Base-by-base conservation (phyloP, 1,139 yeast species). In the Candida dubliniensis region DNA sequence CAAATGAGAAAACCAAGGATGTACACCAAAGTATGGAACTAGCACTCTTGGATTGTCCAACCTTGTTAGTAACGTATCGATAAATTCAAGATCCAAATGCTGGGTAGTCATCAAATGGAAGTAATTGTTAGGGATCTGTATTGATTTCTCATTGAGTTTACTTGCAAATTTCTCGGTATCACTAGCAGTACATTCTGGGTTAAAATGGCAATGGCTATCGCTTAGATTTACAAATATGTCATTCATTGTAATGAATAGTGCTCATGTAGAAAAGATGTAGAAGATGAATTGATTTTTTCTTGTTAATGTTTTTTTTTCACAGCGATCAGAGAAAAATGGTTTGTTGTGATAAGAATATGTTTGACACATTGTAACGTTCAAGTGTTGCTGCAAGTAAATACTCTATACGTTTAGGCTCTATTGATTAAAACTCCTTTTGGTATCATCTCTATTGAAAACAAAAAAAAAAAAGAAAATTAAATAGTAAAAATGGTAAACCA, bases 1-100 rank as follows among this genome's bases (percentile, higher is more conserved):
- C 27, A 84, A 55, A 61, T 91, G 96, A 2, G 81, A 66, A 57
- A 79, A 89, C 97, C 97, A 91, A 0, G 98, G 98, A 61, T 93
- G 98, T 4, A 88, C 71, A 0, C 98, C 99, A 59, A 82, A 84
- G 42, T 84, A 81, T 0, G 93, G 84, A 1, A 75, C 63, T 1
- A 85, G 63, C 26, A 55, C 38, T 2, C 50, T 37, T 5, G 49
- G 52, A 4, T 60, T 60, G 1, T 51, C 50, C 2, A 62, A 46
- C 9, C 56, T 53, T 2, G 57, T 61, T 8, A 70, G 63, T 29
- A 76, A 47, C 7, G 47, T 39, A 41, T 66, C 64, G 15, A 79
- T 60, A 43, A 66, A 53, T 8, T 62, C 59, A 41, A 74, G 53
- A 57, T 84, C 89, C 23, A 65, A 58, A 46, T 71, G 76, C 54